Evolutionary conservation across 768 basidiomycete genomes (phyloP), one percentile per base, ranked within the genome.

Genomic region (Xerocomellus amylosporus): DNA sequence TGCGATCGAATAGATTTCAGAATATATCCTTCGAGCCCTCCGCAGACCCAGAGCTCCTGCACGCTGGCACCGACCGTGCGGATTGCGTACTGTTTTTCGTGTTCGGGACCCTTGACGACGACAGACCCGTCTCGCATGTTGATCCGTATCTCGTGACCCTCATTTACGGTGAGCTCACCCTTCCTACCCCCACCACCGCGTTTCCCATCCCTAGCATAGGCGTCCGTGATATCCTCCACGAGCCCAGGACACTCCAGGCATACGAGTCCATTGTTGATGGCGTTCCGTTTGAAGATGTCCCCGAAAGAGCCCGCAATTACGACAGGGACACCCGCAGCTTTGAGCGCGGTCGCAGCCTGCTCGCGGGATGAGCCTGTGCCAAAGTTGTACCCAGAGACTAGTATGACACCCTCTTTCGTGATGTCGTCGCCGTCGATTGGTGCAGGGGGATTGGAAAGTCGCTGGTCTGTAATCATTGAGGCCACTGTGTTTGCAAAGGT

Each of bases 291-390:
- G 81, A 97, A 99, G 65, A 98, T 98, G 70, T 99, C 97, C 10
- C 97, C 96, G 62, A 99, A 99, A 30, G 94, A 97, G 33, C 95
- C 97, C n/a, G 93, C 93, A 54, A 99, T 81, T 51, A 99, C 93
- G 46, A 97, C 77, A 5, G 93, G 93, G 5, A 99, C 75, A 15
- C 97, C 96, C 0, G 96, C 91, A 8, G 94, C 83, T 68, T 94
- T 93, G 58, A 99, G 85, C 2, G 97, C 96, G 1, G 97, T 99
- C 15, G 97, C 97, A 2, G 97, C 97, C 69, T 99, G 97, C 73
- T 99, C 97, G 50, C 97, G 86, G 26, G 96, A 98, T 0, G 95
- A 98, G 8, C 97, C 97, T 1, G 97, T 99, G 59, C 97, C 97
- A 68, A 99, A 98, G 76, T 99, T 99, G 77, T 93, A 98, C 13